These are phyloP conservation scores for Parsonsia alboflavescens DNA, from an alignment of 257 asterid species.

Conservation along the genomic window DNA sequence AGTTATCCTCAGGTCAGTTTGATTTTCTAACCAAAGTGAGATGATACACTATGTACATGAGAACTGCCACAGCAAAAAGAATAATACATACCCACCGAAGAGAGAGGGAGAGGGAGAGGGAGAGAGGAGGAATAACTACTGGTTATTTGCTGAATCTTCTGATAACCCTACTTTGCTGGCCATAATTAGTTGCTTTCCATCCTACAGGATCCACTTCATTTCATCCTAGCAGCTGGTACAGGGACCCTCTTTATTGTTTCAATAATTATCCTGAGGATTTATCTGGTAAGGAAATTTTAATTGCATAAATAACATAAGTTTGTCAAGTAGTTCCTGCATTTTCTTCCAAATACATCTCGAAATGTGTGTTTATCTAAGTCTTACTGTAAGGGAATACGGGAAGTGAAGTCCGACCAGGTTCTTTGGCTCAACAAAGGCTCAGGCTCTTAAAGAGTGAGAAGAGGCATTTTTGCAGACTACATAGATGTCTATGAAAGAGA, in stretches of 20 bases:
- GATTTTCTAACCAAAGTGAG: background rate
- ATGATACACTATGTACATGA: background rate
- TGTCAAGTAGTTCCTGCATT: background rate
- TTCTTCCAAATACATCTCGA: background rate
- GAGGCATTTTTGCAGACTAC: background rate
- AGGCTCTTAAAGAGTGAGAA: background rate
- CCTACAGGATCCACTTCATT: constrained; percentile 73
- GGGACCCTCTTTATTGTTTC: constrained; percentile 86
- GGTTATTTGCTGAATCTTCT: background rate
- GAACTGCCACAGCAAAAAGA: background rate
- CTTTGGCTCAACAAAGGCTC: background rate
- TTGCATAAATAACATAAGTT: background rate
- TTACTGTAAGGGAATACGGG: background rate
- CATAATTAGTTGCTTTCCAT: constrained; percentile 4
- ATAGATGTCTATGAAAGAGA: background rate
- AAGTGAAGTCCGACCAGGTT: background rate
- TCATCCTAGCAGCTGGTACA: constrained; percentile 65
- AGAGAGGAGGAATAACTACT: background rate
- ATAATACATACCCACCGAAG: background rate
- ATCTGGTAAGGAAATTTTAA: constrained; percentile 48
- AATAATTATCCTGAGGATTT: constrained; percentile 75
- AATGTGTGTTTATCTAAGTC: background rate
- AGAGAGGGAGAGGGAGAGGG: background rate
- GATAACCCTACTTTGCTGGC: background rate
- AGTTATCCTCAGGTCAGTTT: background rate